These are phyloP conservation scores for Vitis rotundifolia DNA, from an alignment of 164 flowering plant species.

Conservation along the genomic window DNA sequence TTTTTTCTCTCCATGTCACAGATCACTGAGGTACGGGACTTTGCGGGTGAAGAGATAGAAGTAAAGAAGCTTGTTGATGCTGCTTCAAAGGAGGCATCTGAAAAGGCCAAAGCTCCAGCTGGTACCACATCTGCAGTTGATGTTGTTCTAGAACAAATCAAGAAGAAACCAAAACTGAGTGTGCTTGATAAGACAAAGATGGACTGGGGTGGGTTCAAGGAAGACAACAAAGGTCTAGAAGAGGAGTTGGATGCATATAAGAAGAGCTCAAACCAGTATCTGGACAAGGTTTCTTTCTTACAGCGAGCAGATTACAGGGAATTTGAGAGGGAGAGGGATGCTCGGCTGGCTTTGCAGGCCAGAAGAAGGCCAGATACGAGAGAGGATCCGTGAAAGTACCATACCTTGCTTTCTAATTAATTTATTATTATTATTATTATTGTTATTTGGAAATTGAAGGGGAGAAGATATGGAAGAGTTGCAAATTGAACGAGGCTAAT, in stretches of 20 bases:
- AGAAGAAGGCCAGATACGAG: slow-evolving; percentile 66
- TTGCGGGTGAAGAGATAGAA: slow-evolving; percentile 88
- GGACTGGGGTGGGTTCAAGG: slow-evolving; percentile 98
- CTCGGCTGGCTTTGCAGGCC: slow-evolving; percentile 74
- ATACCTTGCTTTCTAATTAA: too few relatives aligned
- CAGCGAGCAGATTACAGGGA: slow-evolving; percentile 80
- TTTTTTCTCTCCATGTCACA: slow-evolving; percentile 20
- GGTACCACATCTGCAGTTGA: slow-evolving; percentile 80
- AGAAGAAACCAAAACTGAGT: slow-evolving; percentile 91
- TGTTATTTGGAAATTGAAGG: too few relatives aligned
- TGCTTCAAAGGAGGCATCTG: slow-evolving; percentile 76
- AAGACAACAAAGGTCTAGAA: slow-evolving; percentile 76
- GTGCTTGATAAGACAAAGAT: slow-evolving; percentile 95
- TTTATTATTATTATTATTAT: too few relatives aligned
- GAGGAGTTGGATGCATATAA: slow-evolving; percentile 94
- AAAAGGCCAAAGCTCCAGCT: slow-evolving; percentile 48
- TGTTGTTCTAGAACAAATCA: slow-evolving; percentile 87
- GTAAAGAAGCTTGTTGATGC: slow-evolving; percentile 77
- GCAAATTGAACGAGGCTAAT: too few relatives aligned
- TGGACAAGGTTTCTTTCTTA: slow-evolving; percentile 83
- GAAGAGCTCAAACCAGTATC: slow-evolving; percentile 92
- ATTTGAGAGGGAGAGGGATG: slow-evolving; percentile 94
- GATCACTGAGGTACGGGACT: slow-evolving; percentile 84
- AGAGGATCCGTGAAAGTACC: slow-evolving; percentile 40
- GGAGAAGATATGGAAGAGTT: too few relatives aligned